Conservation (phyloP, 2,329 filamentous ascomycete genomes). For the Trichophyton benhamiae region DNA sequence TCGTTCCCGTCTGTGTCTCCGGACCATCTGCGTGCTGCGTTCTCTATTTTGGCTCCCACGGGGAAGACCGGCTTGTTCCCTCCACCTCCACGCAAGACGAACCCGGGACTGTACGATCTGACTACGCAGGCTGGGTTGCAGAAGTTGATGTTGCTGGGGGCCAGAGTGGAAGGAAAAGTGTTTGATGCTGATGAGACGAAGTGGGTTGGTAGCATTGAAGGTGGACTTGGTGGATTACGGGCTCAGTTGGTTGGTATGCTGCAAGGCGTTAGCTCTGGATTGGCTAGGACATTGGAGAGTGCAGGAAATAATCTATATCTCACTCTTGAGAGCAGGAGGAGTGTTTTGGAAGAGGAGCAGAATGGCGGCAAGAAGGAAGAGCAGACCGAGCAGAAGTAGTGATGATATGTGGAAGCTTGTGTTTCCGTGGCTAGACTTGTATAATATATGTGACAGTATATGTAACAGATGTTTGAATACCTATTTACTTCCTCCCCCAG, state of each 20-base stretch:
- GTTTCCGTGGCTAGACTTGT: neutral
- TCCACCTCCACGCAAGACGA: conserved; percentile 61
- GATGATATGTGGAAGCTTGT: neutral
- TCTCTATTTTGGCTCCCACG: conserved; percentile 61
- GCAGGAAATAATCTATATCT: conserved; percentile 73
- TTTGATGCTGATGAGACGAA: conserved; percentile 62
- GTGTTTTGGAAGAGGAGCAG: conserved; percentile 64
- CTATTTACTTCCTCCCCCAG: neutral
- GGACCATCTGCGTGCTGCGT: conserved; percentile 65
- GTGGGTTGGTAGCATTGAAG: conserved; percentile 66
- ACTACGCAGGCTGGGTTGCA: conserved; percentile 67
- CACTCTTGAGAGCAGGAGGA: conserved; percentile 70
- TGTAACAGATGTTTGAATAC: conserved; percentile 9
- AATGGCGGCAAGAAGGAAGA: conserved; percentile 51
- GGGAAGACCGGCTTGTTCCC: conserved; percentile 56
- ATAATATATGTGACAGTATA: conserved; percentile 8
- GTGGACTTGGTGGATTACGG: conserved; percentile 67
- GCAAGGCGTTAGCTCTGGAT: conserved; percentile 62
- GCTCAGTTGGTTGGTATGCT: conserved; percentile 71
- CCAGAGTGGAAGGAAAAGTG: conserved; percentile 70
- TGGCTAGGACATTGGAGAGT: conserved; percentile 69
- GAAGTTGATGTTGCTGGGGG: conserved; percentile 78
- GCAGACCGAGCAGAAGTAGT: conserved; percentile 22
- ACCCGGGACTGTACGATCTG: conserved; percentile 69
- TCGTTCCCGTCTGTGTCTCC: conserved; percentile 75